phyloP scores from a whole-genome alignment of 192 early-diverging fungal genomes.

The Coemansia sp. region DNA sequence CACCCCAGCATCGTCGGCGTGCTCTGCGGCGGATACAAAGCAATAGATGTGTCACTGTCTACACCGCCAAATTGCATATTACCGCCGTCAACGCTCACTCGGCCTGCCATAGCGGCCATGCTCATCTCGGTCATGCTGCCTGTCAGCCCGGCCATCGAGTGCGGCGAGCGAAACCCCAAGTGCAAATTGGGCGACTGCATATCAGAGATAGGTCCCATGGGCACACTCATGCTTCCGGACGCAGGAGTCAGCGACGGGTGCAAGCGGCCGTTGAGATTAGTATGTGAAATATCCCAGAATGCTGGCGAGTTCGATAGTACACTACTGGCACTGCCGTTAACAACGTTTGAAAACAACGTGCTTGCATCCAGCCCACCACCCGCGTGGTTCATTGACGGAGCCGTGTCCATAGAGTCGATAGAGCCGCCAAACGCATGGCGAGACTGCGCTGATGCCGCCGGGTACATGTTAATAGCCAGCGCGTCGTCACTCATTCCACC shows the following conservation, averaged over 20 bases:
- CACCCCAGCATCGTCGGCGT: conserved; percentile 8
- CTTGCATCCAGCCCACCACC: conserved; percentile 3
- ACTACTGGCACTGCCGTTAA: not conserved
- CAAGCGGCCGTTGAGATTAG: not conserved
- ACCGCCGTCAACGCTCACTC: not conserved
- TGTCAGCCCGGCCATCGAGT: not conserved
- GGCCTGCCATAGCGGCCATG: conserved; percentile 3
- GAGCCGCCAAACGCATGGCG: not conserved
- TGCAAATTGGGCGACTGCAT: not conserved
- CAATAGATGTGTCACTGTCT: conserved; percentile 5
- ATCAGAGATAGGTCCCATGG: not conserved
- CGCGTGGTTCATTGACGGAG: not conserved
- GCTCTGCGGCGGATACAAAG: conserved; percentile 22
- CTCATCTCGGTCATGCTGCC: conserved; percentile 7
- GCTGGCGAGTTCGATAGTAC: conserved; percentile 18
- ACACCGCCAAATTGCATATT: not conserved
- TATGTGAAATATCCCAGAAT: conserved; percentile 24
- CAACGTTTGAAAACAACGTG: not conserved
- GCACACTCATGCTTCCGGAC: conserved; percentile 6
- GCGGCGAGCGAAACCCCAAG: not conserved
- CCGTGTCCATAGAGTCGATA: not conserved
- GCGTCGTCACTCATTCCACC: not conserved
- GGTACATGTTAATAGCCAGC: conserved; percentile 16
- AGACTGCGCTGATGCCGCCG: not conserved
- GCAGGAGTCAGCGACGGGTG: not conserved